A percentile compares a stretch with the other conserved stretches of the same genome.
These are phyloP conservation scores for Solanum hybrid DNA, from an alignment of 305 asterid genomes.

Conservation along the genomic window DNA sequence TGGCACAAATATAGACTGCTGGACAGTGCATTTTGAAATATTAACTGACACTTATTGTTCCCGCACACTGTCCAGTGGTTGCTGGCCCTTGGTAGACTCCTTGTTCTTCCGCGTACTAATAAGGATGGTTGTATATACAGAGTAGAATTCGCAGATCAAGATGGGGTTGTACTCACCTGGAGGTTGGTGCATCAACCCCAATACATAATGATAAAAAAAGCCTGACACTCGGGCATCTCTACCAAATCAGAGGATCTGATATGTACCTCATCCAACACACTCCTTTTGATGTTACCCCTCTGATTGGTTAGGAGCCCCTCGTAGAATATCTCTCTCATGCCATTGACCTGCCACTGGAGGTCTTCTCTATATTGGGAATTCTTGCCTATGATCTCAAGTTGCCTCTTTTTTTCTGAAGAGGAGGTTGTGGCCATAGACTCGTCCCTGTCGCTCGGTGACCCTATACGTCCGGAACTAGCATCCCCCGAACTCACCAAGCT, in stretches of 20 bases:
- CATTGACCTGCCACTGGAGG: neutral
- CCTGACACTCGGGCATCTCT: neutral
- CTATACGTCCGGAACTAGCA: neutral
- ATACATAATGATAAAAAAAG: neutral
- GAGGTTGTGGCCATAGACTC: neutral
- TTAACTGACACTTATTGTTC: neutral
- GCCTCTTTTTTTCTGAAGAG: neutral
- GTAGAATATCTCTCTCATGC: neutral
- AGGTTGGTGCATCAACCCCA: neutral
- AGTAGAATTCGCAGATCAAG: neutral
- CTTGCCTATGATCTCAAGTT: neutral
- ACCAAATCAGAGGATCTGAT: neutral
- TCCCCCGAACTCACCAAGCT: neutral
- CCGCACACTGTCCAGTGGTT: neutral
- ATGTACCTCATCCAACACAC: neutral
- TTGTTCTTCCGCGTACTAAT: neutral
- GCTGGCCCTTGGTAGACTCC: neutral
- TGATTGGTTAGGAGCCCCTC: neutral
- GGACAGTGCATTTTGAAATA: neutral
- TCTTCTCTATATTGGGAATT: neutral
- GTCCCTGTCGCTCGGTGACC: neutral
- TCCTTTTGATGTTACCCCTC: neutral
- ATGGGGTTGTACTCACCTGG: neutral
- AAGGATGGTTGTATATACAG: neutral
- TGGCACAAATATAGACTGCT: neutral